Evolutionary conservation across 306 rosid genomes (phyloP).

Genomic region (Biancaea sappan): DNA sequence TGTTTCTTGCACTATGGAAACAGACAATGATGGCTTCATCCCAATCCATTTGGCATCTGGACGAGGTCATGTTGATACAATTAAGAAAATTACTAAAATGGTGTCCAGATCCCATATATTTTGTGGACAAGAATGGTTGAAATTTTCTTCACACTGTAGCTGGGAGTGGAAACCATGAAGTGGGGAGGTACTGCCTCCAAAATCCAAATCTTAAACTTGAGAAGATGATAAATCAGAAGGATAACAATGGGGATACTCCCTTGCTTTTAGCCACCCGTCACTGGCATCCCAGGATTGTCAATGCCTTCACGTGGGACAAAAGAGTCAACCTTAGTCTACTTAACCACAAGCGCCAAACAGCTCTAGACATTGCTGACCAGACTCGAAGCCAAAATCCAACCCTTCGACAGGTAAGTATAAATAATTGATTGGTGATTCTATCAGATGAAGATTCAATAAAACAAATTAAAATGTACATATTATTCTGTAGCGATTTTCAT

Average conservation of each 20-base stretch:
- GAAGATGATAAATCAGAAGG: conserved; percentile 18
- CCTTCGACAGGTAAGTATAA: neutral
- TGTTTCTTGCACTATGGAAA: neutral
- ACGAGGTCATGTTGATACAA: neutral
- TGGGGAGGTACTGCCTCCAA: neutral
- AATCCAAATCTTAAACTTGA: neutral
- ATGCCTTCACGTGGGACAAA: conserved; percentile 24
- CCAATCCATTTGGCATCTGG: conserved; percentile 20
- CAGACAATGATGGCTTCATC: neutral
- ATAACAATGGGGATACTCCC: conserved; percentile 24
- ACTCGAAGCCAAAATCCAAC: neutral
- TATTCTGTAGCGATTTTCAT: neutral
- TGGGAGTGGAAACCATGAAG: neutral
- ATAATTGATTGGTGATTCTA: too few relatives aligned
- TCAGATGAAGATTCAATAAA: neutral
- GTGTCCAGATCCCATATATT: neutral
- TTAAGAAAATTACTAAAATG: neutral
- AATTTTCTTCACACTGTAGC: neutral
- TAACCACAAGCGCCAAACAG: neutral
- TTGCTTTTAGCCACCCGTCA: conserved; percentile 26
- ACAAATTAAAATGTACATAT: too few relatives aligned
- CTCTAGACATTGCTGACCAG: conserved; percentile 15
- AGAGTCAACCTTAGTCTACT: neutral
- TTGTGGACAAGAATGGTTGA: neutral
- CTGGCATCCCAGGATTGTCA: conserved; percentile 5